Base-by-base conservation (phyloP, 345 rosid genomes). In the Anacardium occidentale region DNA sequence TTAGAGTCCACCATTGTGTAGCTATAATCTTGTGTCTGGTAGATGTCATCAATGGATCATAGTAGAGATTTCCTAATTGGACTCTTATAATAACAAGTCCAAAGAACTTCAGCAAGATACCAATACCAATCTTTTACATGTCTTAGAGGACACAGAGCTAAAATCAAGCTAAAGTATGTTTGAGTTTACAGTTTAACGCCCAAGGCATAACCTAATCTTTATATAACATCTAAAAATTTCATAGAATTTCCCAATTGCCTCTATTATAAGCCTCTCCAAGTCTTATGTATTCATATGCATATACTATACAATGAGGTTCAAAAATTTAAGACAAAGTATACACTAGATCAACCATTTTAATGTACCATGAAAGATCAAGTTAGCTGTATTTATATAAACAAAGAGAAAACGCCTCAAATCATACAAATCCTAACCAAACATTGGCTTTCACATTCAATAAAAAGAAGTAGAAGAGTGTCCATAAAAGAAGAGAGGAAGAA, bases 1-100 rank as follows among this genome's bases (percentile, higher is more conserved):
- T 91, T 11, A 98, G 99, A 74, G 98, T 95, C 99, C 98, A 95
- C 58, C 99, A 85, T 78, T 95, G 99, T 71, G 98, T 91, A 17
- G 97, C 96, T 10, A 89, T 87, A 77, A 95, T 91, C 80, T 89
- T 95, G 75, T 91, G 98, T 18, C 90, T 91, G 9, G 79, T 75
- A 14, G 93, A 79, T 70, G 87, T 76, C 88, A 90, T 83, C 68
- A 86, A 59, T 55, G 95, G 83, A 66, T 88, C 96, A 66, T 87
- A 88, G 69, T 90, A 86, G 44, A 85, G 73, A 73, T 77, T 86
- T 66, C 91, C 98, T 76, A 94, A 55, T 75, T 98, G 78, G 64
- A 85, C 90, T 74, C 97, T 98, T 94, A 84, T 77, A 74, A 52
- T 12, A 11, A 52, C 32, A 59, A 2, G n/a, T 25, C 63, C 15